phyloP scores from a whole-genome alignment of 495 filamentous ascomycete species.

The Tuber microsphaerosporum region DNA sequence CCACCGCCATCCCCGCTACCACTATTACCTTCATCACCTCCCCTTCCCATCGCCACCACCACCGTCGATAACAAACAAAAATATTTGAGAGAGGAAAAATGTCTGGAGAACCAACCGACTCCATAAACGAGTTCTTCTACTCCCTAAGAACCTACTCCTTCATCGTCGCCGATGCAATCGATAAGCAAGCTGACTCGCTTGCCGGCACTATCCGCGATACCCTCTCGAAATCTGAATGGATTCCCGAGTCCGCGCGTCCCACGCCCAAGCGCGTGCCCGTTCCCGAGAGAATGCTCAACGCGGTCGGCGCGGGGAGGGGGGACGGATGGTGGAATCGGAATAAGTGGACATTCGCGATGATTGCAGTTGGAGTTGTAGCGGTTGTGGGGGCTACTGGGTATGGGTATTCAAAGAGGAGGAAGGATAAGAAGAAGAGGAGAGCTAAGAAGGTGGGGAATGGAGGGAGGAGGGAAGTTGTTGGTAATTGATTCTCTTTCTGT shows the following conservation, averaged over 20 bases:
- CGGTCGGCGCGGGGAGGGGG: slow-evolving; percentile 61
- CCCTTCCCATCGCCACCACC: slow-evolving; percentile 3
- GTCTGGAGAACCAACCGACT: slow-evolving; percentile 14
- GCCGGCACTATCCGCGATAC: slow-evolving; percentile 57
- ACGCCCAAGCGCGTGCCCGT: slow-evolving; percentile 48
- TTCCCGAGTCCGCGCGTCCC: slow-evolving; percentile 61
- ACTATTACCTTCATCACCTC: background rate
- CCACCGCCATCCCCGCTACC: background rate
- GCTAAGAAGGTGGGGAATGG: slow-evolving; percentile 73
- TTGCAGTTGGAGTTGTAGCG: slow-evolving; percentile 10
- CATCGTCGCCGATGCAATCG: slow-evolving; percentile 66
- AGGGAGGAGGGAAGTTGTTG: slow-evolving; percentile 77
- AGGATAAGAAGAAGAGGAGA: slow-evolving; percentile 50
- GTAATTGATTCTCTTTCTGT: slow-evolving; percentile 21
- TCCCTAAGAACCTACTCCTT: slow-evolving; percentile 47
- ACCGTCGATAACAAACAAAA: slow-evolving; percentile 1
- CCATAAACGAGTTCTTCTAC: slow-evolving; percentile 23
- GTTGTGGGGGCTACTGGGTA: slow-evolving; percentile 22
- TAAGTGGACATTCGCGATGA: slow-evolving; percentile 45
- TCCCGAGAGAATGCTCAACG: slow-evolving; percentile 46
- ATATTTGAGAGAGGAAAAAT: slow-evolving; percentile 18
- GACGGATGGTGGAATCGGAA: slow-evolving; percentile 59
- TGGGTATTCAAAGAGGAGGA: slow-evolving; percentile 21
- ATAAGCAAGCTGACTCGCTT: slow-evolving; percentile 65
- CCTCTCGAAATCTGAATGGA: slow-evolving; percentile 58